Percentiles rank a stretch among this genome's conserved stretches.
These are phyloP conservation scores for Flaveria trinervia DNA, from an alignment of 129 eudicot genomes.

Conservation along the genomic window DNA sequence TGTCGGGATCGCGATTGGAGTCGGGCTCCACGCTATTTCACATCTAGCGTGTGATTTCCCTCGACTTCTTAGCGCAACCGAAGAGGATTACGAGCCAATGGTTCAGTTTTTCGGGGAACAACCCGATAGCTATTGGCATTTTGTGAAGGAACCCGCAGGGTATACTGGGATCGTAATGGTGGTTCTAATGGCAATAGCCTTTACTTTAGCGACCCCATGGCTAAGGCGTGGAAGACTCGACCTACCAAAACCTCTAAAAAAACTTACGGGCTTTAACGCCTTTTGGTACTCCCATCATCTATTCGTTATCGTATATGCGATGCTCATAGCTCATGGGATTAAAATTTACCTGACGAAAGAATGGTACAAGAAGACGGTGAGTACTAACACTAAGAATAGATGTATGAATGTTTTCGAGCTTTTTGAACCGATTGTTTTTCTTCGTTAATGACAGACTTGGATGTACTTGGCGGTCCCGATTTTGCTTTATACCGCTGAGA, in stretches of 20 bases:
- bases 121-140: constrained; percentile 52
- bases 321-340: constrained; percentile 52
- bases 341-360: constrained; percentile 52
- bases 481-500: constrained; percentile 45
- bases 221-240: constrained; percentile 47
- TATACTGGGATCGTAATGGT: constrained; percentile 57
- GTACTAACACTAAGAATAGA: constrained; percentile 18
- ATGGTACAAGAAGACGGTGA: constrained; percentile 68
- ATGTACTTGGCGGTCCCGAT: constrained; percentile 68
- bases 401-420: not conserved
- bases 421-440: not conserved
- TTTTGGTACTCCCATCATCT: constrained; percentile 78
- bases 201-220: constrained; percentile 60
- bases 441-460: constrained; percentile 56
- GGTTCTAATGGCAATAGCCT: constrained; percentile 62
- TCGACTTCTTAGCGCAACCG: constrained; percentile 48
- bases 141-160: constrained; percentile 51
- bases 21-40: constrained; percentile 48
- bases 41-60: constrained; percentile 72
- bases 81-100: constrained; percentile 50
- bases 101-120: constrained; percentile 43
- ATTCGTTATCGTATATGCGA: constrained; percentile 49
- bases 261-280: constrained; percentile 65
- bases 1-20: constrained; percentile 48
- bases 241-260: constrained; percentile 44